A percentile compares a stretch with the other conserved stretches of the same genome.
Evolutionary conservation across 176 grass and related monocot genomes (phyloP).

Genomic region (Areca catechu): DNA sequence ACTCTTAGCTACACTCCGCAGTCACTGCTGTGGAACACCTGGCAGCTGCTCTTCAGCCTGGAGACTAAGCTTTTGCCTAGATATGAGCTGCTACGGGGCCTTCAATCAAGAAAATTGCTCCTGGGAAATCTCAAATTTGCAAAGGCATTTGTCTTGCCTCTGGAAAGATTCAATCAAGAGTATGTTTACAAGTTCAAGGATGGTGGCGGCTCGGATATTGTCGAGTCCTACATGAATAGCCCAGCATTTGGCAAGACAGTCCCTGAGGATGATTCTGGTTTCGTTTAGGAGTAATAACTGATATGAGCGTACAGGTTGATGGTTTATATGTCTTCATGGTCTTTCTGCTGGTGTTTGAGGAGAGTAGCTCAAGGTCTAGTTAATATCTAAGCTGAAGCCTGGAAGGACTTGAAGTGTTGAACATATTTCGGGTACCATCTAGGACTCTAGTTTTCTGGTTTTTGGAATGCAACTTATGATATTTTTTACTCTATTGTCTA

Average conservation of each 20-base stretch:
- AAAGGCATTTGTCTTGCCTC: not conserved
- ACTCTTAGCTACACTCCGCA: not conserved
- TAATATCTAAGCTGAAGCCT: too few species aligned
- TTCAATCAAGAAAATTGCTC: not conserved
- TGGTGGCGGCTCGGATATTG: constrained; percentile 4
- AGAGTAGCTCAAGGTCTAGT: too few species aligned
- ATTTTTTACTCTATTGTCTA: too few species aligned
- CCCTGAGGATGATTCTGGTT: too few species aligned
- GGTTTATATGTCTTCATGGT: too few species aligned
- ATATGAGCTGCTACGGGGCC: not conserved
- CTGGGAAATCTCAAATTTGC: not conserved
- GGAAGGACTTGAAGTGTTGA: too few species aligned
- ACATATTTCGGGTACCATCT: too few species aligned
- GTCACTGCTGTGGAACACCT: not conserved
- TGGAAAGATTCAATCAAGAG: not conserved
- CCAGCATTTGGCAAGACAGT: not conserved
- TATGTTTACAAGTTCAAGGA: not conserved
- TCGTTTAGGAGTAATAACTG: too few species aligned
- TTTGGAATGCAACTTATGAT: too few species aligned
- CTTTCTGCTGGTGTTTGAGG: too few species aligned
- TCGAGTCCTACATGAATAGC: constrained; percentile 9
- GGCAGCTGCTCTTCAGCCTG: constrained; percentile 5
- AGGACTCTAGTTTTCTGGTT: too few species aligned
- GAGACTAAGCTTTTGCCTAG: not conserved
- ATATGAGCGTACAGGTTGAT: too few species aligned